These are phyloP conservation scores for Orbilia javanica DNA, from an alignment of 2,329 filamentous ascomycete genomes.

Conservation along the genomic window DNA sequence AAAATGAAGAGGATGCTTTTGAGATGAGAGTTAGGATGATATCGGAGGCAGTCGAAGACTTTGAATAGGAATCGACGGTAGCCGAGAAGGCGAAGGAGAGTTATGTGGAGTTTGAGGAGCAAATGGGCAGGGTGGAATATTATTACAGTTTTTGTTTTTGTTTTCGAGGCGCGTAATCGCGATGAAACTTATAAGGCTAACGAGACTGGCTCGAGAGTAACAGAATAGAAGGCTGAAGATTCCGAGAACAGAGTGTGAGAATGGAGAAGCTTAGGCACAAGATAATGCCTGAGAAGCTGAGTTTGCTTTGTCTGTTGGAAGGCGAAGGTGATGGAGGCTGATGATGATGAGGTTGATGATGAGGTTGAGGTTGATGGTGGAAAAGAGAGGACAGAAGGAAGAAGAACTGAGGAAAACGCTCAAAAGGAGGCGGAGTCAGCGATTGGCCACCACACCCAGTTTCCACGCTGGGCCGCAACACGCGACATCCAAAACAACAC, in stretches of 20 bases:
- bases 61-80: neutral
- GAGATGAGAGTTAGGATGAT: slow-evolving; percentile 46
- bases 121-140: slow-evolving; percentile 27
- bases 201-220: slow-evolving; percentile 25
- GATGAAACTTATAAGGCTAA: slow-evolving; percentile 48
- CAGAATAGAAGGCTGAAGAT: neutral
- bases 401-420: slow-evolving; percentile 45
- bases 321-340: neutral
- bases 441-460: slow-evolving; percentile 31
- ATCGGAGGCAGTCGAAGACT: slow-evolving; percentile 12
- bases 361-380: slow-evolving; percentile 37
- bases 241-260: neutral
- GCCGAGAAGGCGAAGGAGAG: slow-evolving; percentile 10
- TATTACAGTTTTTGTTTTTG: slow-evolving; percentile 32
- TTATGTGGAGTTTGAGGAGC: neutral
- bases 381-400: slow-evolving; percentile 4
- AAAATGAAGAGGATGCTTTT: slow-evolving; percentile 6
- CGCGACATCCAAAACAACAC: slow-evolving; percentile 42
- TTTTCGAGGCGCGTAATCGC: slow-evolving; percentile 43
- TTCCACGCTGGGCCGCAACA: slow-evolving; percentile 30
- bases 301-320: slow-evolving; percentile 1
- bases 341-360: neutral
- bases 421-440: slow-evolving; percentile 26
- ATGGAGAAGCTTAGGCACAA: neutral
- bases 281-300: slow-evolving; percentile 2